These are phyloP conservation scores for Skeletonema marinoi DNA, from an alignment of 108 stramenopile species.

Conservation along the genomic window DNA sequence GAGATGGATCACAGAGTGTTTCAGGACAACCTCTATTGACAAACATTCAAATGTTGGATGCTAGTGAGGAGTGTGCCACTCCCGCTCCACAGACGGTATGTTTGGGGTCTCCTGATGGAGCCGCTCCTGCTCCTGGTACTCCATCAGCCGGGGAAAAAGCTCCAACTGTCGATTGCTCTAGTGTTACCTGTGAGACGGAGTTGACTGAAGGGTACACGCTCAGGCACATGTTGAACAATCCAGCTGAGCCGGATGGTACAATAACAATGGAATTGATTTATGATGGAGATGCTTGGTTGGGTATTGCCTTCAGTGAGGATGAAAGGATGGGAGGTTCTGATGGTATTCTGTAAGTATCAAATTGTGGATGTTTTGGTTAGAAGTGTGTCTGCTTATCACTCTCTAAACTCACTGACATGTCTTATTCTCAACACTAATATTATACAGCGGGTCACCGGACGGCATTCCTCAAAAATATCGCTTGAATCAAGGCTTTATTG, in stretches of 20 bases:
- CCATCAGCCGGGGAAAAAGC: not conserved
- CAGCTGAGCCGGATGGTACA: not conserved
- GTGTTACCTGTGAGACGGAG: not conserved
- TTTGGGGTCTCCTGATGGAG: not conserved
- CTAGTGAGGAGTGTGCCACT: not conserved
- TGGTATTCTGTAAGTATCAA: not conserved
- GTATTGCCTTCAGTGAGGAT: slow-evolving; percentile 30
- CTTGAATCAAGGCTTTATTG: not conserved
- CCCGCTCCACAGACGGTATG: not conserved
- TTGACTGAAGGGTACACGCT: not conserved
- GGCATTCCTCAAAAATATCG: not conserved
- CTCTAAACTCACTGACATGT: not conserved
- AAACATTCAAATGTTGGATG: slow-evolving; percentile 4
- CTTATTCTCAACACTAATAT: not conserved
- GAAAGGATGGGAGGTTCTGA: not conserved
- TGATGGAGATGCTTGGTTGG: slow-evolving; percentile 28
- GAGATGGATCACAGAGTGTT: slow-evolving; percentile 24
- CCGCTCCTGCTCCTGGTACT: not conserved
- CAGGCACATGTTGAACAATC: not conserved
- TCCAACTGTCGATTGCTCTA: not conserved
- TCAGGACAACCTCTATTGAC: slow-evolving; percentile 16
- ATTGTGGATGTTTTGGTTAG: not conserved
- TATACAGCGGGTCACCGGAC: not conserved
- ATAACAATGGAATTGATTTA: slow-evolving; percentile 7
- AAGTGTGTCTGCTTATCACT: not conserved